Evolutionary conservation across 257 asterid genomes (phyloP), one percentile per base, ranked within the genome.

Genomic region (Petunia axillaris): DNA sequence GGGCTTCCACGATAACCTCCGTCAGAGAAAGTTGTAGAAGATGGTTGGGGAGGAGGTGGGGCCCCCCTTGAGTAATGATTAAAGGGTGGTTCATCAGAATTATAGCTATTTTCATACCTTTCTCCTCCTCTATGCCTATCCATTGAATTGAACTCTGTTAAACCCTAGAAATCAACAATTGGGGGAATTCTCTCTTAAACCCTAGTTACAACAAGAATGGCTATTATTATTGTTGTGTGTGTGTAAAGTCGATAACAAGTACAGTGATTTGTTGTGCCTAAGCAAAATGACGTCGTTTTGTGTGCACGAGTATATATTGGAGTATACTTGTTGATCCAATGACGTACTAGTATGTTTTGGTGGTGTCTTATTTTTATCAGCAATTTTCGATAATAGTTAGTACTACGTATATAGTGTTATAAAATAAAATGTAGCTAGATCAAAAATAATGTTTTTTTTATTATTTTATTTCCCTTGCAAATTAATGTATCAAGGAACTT

Each of bases 71-170:
- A 78, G 53, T 54, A 76, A 37, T 68, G 63, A 55, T 63, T 48
- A 11, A 37, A 63, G 35, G 36, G 63, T 48, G 14, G 76, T 16
- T 43, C 5, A 36, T 84, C 87, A 43, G 81, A 89, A n/a, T 71
- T 70, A 82, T 77, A 68, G 86, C 79, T 82, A 70, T 79, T 80
- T 81, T 8, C 82, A 80, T 52, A 86, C 65, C 90, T 81, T 64
- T 89, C 91, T 8, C 89, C 90, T 5, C 88, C 92, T 83, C 91
- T 84, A 46, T 86, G 86, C 76, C 90, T 84, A 67, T 91, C 95
- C 95, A 91, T 91, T 25, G 67, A 62, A 48, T 52, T 52, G 52
- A 48, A 1, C 14, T 40, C 15, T 7, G 53, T n/a, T 43, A 5
- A 62, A 62, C 41, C 66, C 70, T 64, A 11, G 3, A 37, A 4